These are phyloP conservation scores for Simplicillium sp. DNA, from an alignment of 2,329 filamentous ascomycete species.

Conservation along the genomic window DNA sequence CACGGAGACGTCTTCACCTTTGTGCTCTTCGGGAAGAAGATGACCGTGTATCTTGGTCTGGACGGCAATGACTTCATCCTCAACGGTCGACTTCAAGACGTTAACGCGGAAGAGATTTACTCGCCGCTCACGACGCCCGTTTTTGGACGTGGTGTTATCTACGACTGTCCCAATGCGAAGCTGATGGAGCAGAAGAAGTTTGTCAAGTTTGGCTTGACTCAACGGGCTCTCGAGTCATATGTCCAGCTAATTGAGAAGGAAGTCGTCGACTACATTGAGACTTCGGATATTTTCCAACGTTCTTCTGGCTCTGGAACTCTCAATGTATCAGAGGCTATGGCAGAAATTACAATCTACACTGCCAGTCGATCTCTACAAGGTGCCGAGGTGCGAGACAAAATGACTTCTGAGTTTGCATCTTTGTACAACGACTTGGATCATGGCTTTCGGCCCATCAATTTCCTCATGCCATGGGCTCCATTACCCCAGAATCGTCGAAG, in stretches of 20 bases:
- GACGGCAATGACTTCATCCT: conserved; percentile 85
- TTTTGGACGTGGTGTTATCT: conserved; percentile 80
- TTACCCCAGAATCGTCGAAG: conserved; percentile 67
- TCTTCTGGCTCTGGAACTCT: conserved; percentile 40
- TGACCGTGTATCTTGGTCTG: conserved; percentile 74
- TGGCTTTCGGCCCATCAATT: conserved; percentile 74
- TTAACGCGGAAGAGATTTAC: conserved; percentile 87
- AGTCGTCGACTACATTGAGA: conserved; percentile 54
- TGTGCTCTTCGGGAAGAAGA: conserved; percentile 79
- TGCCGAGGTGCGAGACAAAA: conserved; percentile 62
- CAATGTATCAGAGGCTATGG: conserved; percentile 58
- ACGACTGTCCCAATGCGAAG: conserved; percentile 84
- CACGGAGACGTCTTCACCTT: conserved; percentile 90
- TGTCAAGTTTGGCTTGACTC: conserved; percentile 62
- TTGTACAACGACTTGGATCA: conserved; percentile 74
- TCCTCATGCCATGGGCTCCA: conserved; percentile 70
- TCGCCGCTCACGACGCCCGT: conserved; percentile 62
- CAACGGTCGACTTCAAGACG: conserved; percentile 82
- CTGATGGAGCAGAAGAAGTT: conserved; percentile 96
- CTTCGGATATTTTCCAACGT: conserved; percentile 46
- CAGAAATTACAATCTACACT: conserved; percentile 75
- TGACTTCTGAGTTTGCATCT: conserved; percentile 62
- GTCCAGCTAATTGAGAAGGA: conserved; percentile 65
- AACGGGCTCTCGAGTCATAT: conserved; percentile 53
- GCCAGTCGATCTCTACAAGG: conserved; percentile 68